A percentile compares a stretch with the other conserved stretches of the same genome.
Conservation (phyloP, 2,329 filamentous ascomycete species). For the Botrytis deweyae region DNA sequence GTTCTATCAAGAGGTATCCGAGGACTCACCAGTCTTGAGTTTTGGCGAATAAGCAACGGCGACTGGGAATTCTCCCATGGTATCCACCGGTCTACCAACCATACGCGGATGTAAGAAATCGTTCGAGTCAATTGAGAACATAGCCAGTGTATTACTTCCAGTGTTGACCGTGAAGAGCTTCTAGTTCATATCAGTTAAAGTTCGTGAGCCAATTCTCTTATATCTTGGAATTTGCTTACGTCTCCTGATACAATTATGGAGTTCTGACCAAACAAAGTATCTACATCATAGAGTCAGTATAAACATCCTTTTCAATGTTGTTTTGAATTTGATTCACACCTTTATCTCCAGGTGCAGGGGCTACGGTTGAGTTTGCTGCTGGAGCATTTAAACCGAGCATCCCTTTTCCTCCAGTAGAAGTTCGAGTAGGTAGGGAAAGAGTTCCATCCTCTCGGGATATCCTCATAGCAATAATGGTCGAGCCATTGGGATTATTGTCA, state of each 20-base stretch:
- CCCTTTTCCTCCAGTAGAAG: constrained; percentile 49
- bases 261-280: constrained; percentile 53
- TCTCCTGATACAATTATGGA: constrained; percentile 47
- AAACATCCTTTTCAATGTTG: not conserved
- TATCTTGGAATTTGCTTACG: constrained; percentile 16
- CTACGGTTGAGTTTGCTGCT: constrained; percentile 1
- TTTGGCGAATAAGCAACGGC: constrained; percentile 50
- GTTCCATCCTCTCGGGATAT: constrained; percentile 47
- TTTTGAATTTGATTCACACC: not conserved
- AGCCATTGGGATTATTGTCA: constrained; percentile 49
- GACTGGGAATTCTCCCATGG: constrained; percentile 53
- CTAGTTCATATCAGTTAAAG: constrained; percentile 37
- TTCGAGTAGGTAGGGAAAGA: constrained; percentile 45
- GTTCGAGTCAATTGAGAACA: constrained; percentile 46
- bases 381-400: constrained; percentile 42
- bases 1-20: not conserved
- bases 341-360: not conserved
- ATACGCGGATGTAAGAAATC: constrained; percentile 48
- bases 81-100: constrained; percentile 44
- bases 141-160: constrained; percentile 51
- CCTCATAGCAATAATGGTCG: constrained; percentile 50
- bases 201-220: not conserved
- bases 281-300: constrained; percentile 31
- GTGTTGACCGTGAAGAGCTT: constrained; percentile 55
- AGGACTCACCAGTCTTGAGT: constrained; percentile 37